Evolutionary conservation across 208 protist genomes (phyloP), one percentile per base, ranked within the genome.

Genomic region (Phytomonas sp.): DNA sequence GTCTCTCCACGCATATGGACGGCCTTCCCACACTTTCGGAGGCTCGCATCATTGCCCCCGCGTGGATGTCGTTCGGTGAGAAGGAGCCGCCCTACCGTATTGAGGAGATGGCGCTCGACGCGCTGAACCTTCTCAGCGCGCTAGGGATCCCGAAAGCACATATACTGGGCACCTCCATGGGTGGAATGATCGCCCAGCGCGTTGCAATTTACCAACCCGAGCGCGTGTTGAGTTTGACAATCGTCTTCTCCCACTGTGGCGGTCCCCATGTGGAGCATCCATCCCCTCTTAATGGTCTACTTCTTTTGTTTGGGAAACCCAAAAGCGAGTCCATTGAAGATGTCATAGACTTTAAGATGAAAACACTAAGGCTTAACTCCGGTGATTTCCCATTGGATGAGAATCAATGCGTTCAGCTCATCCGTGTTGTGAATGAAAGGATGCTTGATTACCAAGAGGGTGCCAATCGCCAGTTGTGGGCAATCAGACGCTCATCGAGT

Each of bases 181-280:
- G 89, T 30, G 89, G 87, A 32, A 91, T 92, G 86, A 87, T 95
- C 68, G 85, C 75, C 51, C 89, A 95, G 73, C 70, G 80, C 36
- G 79, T 93, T 68, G 79, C 79, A 5, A 87, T 92, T 65, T 64
- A 75, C 60, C 74, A 83, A 59, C 81, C 83, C 1, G 73, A 82
- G 31, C 80, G 80, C 62, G 83, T 92, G 33, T 75, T 76, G 26
- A 86, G 77, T 62, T 75, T 95, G 7, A 87, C 66, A 51, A 74
- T 90, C 34, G 71, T 87, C 68, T 84, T 78, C 60, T 88, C 89
- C 23, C 71, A 89, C 62, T 72, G 66, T 0, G 84, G 88, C 33
- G 79, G 77, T 29, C 29, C 66, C 2, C 76, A 89, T 53, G 73
- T 68, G 13, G 68, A 77, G 31, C 62, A 73, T 51, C 82, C 85